Evolutionary conservation across 2,329 filamentous ascomycete genomes (phyloP).

Genomic region (Penicillium carneum): DNA sequence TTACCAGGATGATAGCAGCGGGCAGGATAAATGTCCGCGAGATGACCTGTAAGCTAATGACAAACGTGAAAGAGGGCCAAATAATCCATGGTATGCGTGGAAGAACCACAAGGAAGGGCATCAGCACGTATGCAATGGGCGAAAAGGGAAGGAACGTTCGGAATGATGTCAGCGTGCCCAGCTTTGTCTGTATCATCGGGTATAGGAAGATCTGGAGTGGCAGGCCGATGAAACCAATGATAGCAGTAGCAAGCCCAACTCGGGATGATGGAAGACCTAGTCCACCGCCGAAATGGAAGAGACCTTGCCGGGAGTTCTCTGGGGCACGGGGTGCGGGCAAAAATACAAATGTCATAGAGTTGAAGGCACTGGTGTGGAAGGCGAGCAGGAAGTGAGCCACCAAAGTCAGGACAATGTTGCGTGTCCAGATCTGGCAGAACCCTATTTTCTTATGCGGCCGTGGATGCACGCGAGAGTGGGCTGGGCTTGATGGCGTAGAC

Average conservation of each 20-base stretch:
- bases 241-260: slow-evolving; percentile 79
- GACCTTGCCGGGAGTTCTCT: slow-evolving; percentile 49
- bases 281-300: slow-evolving; percentile 72
- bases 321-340: slow-evolving; percentile 72
- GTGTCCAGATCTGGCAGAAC: slow-evolving; percentile 61
- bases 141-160: slow-evolving; percentile 73
- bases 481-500: slow-evolving; percentile 40
- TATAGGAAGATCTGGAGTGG: slow-evolving; percentile 75
- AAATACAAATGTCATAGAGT: slow-evolving; percentile 78
- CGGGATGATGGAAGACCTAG: slow-evolving; percentile 74
- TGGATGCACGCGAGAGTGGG: slow-evolving; percentile 34
- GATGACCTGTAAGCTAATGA: slow-evolving; percentile 73
- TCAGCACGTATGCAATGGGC: slow-evolving; percentile 71
- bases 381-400: slow-evolving; percentile 72
- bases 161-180: slow-evolving; percentile 74
- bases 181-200: slow-evolving; percentile 68
- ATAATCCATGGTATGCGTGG: slow-evolving; percentile 63
- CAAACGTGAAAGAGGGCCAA: slow-evolving; percentile 70
- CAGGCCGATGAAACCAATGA: slow-evolving; percentile 78
- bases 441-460: slow-evolving; percentile 53
- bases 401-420: slow-evolving; percentile 64
- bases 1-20: slow-evolving; percentile 65
- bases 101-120: slow-evolving; percentile 74
- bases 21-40: slow-evolving; percentile 74
- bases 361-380: slow-evolving; percentile 78